Evolutionary conservation across 2,329 filamentous ascomycete genomes (phyloP).

Genomic region (Fusarium sp.): DNA sequence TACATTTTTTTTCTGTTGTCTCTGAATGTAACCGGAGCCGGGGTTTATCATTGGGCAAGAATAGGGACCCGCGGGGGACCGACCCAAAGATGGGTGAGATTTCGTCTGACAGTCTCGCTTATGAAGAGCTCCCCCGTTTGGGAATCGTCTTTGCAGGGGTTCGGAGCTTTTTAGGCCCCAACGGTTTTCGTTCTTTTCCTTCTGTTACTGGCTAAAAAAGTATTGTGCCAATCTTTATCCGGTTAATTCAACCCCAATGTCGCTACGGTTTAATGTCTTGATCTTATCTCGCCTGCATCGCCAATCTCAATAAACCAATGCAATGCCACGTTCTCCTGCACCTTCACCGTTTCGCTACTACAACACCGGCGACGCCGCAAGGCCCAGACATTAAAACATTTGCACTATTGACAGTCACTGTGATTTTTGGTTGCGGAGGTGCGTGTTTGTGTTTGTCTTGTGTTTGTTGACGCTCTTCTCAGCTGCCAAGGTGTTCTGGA

Average conservation of each 20-base stretch:
- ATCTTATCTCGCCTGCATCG: not conserved
- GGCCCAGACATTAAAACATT: not conserved
- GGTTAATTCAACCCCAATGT: not conserved
- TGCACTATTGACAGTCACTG: not conserved
- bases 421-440: not conserved
- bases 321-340: not conserved
- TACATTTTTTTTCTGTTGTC: not conserved
- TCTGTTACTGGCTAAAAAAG: not conserved
- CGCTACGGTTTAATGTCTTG: not conserved
- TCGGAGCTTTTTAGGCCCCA: not conserved
- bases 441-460: not conserved
- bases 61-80: constrained; percentile 27
- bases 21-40: constrained; percentile 15
- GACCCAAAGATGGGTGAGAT: constrained; percentile 1
- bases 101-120: constrained; percentile 18
- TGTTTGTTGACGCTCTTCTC: too few species aligned
- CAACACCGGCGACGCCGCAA: not conserved
- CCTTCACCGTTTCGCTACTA: not conserved
- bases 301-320: not conserved
- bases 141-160: not conserved
- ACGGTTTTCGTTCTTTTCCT: not conserved
- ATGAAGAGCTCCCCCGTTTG: constrained; percentile 7
- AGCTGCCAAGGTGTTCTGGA: not conserved
- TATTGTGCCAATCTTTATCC: not conserved
- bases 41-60: not conserved